phyloP scores from a whole-genome alignment of 1,139 yeast species.

The Hansenula lynferdii region DNA sequence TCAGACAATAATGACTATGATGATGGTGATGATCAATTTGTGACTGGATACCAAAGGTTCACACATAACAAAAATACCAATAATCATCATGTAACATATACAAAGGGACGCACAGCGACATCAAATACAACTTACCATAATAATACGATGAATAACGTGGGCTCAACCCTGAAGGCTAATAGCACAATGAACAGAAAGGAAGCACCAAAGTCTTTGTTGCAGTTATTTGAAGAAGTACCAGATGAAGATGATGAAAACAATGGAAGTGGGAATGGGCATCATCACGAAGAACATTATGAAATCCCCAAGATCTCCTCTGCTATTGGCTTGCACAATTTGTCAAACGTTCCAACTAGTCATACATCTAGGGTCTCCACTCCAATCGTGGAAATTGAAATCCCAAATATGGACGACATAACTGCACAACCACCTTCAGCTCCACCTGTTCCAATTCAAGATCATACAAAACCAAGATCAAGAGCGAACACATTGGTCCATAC shows the following conservation, averaged over 20 bases:
- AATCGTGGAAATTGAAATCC: conserved; percentile 53
- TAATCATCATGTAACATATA: conserved; percentile 12
- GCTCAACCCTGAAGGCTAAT: conserved; percentile 24
- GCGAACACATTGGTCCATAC: conserved; percentile 47
- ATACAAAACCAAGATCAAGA: conserved; percentile 36
- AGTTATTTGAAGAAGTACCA: conserved; percentile 54
- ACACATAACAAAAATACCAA: conserved; percentile 7
- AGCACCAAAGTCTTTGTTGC: conserved; percentile 71
- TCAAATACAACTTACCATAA: conserved; percentile 21
- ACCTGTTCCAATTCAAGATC: too few relatives aligned
- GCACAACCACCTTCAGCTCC: conserved; percentile 17
- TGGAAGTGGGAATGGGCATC: conserved; percentile 4
- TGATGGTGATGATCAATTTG: conserved; percentile 29
- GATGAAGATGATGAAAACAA: conserved; percentile 23
- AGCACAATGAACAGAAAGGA: conserved; percentile 29
- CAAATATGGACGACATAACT: conserved; percentile 36
- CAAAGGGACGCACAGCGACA: conserved; percentile 6
- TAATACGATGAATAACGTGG: conserved; percentile 22
- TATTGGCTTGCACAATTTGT: conserved; percentile 42
- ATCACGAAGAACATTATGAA: conserved; percentile 12
- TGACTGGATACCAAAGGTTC: conserved; percentile 20
- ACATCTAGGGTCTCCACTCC: conserved; percentile 33
- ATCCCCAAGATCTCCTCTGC: conserved; percentile 23
- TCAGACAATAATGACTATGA: conserved; percentile 27
- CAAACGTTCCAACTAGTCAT: conserved; percentile 14